Evolutionary conservation across 768 basidiomycete species (phyloP), one percentile per base, ranked within the genome.

Genomic region (Daedaleopsis nitida): DNA sequence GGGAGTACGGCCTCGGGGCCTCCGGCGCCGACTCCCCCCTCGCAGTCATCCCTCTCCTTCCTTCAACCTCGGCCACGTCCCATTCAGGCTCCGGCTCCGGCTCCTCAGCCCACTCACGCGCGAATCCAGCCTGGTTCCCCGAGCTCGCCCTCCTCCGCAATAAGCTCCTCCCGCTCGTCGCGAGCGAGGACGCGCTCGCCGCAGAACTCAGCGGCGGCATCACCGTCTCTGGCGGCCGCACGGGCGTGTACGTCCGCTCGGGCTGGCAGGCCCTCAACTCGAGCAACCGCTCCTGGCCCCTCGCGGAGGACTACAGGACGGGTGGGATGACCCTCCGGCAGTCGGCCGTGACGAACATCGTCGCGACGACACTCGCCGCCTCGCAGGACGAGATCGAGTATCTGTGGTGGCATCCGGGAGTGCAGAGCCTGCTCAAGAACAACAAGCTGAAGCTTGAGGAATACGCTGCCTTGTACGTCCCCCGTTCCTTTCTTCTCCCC

Each of bases 391-490:
- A 87, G 59, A 81, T 92, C 51, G 79, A 80, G 45, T 76, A 80
- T 38, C 79, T 93, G 5, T 94, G 91, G 91, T 74, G 75, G 60
- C 88, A 92, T 67, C 83, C 83, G n/a, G 79, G 80, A 1, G 86
- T 92, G 35, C 81, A 79, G 66, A 74, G 79, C 59, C 75, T 91
- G 24, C 44, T 91, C 52, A 75, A 82, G 50, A 72, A 78, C 35
- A 81, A 86, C 55, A 86, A 83, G 68, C 75, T 92, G 63, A 80
- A 82, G 57, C 77, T 93, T 6, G 88, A 92, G 58, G 91, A 94
- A 69, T 89, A 87, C 12, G 88, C 87, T 3, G 75, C 85, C 27
- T 92, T 88, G 91, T 93, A 70, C 69, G 88, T 63, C 38, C n/a
- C n/a, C n/a, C 39, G 13, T 42, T 42, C 10, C 39, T 2, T 13